Base-by-base conservation (phyloP, 73 alveolate genomes). In the Halteria grandinella region DNA sequence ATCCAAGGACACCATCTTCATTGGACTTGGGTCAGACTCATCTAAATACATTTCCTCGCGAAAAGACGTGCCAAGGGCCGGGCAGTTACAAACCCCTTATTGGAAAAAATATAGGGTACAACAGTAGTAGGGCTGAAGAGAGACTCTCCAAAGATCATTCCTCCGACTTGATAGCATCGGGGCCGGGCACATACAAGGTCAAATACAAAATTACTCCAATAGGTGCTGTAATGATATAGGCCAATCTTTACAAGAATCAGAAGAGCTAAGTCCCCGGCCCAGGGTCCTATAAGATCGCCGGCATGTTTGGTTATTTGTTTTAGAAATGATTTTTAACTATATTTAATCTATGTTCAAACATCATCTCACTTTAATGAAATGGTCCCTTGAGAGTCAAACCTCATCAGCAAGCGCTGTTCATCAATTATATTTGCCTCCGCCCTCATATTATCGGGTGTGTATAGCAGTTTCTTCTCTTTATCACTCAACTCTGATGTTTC, bases 381-480 rank as follows among this genome's bases (percentile, higher is more conserved):
- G 15, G 50, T 39, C 15, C 17, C 15, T 39, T 11, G 15, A 11
- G 17, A 11, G 10, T 14, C 15, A 11, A 39, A 39, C 50, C 15
- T 39, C 15, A 39, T 11, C 10, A 14, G 10, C 15, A 39, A 14
- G 50, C 50, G 17, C 18, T 54, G 74, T n/a, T n/a, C n/a, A n/a
- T n/a, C n/a, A n/a, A n/a, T n/a, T n/a, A n/a, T n/a, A n/a, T n/a
- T n/a, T n/a, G n/a, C n/a, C n/a, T n/a, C n/a, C n/a, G n/a, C n/a
- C n/a, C n/a, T n/a, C n/a, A n/a, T n/a, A n/a, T n/a, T n/a, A n/a
- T n/a, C n/a, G n/a, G 69, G 81, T 1, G 81, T 10, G 54, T 43
- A 66, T 3, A 66, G 50, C 3, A 33, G 14, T 53, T 66, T 66
- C 53, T 66, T 66, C 28, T 66, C 81, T 25, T 45, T 66, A 25